These are phyloP conservation scores for Teunomyces atbi DNA, from an alignment of 805 yeast species.

Conservation along the genomic window DNA sequence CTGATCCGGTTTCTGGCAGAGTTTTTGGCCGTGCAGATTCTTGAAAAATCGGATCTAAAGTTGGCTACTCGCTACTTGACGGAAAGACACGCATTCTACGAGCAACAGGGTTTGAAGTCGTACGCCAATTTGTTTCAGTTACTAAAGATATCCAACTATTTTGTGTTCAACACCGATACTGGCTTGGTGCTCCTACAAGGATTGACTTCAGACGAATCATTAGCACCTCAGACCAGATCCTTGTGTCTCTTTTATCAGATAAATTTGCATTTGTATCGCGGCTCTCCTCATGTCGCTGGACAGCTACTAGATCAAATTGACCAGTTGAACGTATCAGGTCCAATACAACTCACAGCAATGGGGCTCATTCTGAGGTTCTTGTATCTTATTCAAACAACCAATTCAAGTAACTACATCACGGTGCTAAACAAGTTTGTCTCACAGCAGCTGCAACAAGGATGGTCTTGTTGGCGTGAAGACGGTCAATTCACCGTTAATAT, in stretches of 20 bases:
- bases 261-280: slow-evolving; percentile 17
- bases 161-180: slow-evolving; percentile 24
- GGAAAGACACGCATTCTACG: slow-evolving; percentile 19
- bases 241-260: slow-evolving; percentile 15
- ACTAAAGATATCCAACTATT: slow-evolving; percentile 28
- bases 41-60: slow-evolving; percentile 24
- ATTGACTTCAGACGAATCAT: slow-evolving; percentile 1
- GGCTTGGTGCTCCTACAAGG: slow-evolving; percentile 18
- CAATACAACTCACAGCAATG: slow-evolving; percentile 16
- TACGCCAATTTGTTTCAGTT: slow-evolving; percentile 29
- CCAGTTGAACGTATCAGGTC: background rate
- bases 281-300: slow-evolving; percentile 11
- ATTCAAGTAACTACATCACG: slow-evolving; percentile 12
- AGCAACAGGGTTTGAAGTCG: slow-evolving; percentile 9
- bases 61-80: slow-evolving; percentile 31
- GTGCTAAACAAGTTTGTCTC: slow-evolving; percentile 13
- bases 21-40: slow-evolving; percentile 36
- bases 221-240: slow-evolving; percentile 8
- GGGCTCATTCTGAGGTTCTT: slow-evolving; percentile 13
- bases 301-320: slow-evolving; percentile 9
- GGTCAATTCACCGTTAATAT: slow-evolving; percentile 11
- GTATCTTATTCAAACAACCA: slow-evolving; percentile 12
- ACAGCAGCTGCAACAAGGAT: slow-evolving; percentile 13
- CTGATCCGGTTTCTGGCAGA: slow-evolving; percentile 29
- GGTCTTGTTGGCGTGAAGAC: slow-evolving; percentile 21